Percentiles rank a stretch among this genome's conserved stretches.
Conservation (phyloP, 2,329 filamentous ascomycete species). For the Chaetomium sp. region DNA sequence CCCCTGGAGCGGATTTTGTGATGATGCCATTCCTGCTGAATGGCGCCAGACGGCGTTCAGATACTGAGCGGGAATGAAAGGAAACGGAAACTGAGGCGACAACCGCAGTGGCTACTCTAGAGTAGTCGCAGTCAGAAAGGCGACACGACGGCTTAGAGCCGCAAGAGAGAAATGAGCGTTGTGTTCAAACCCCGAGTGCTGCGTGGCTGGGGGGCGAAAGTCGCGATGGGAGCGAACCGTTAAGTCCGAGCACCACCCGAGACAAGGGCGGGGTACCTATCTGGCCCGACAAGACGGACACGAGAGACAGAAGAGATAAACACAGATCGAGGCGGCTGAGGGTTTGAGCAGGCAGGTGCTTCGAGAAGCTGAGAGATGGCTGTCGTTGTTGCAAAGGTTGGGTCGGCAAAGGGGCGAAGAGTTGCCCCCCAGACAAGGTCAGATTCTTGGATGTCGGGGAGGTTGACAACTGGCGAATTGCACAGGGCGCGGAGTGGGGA, state of each 20-base stretch:
- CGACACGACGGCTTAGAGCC: background rate
- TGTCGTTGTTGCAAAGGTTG: too few relatives aligned
- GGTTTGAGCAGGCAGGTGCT: background rate
- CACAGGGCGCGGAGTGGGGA: background rate
- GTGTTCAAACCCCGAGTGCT: background rate
- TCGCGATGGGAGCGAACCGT: background rate
- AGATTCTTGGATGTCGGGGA: background rate
- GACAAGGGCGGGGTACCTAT: conserved; percentile 12
- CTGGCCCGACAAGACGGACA: background rate
- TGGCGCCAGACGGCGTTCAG: background rate
- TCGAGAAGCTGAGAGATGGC: too few relatives aligned
- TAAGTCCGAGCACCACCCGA: conserved; percentile 10
- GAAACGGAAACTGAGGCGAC: background rate
- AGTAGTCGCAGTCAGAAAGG: background rate
- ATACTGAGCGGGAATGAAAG: background rate
- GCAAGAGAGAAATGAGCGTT: background rate
- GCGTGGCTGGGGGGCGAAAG: background rate
- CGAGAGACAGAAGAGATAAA: background rate
- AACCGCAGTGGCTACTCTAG: too few relatives aligned
- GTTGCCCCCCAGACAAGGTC: too few relatives aligned
- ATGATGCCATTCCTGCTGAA: conserved; percentile 43
- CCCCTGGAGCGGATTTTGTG: conserved; percentile 43
- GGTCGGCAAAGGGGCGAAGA: too few relatives aligned
- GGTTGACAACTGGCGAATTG: background rate
- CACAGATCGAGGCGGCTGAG: conserved; percentile 2